Evolutionary conservation across 2,329 filamentous ascomycete species (phyloP).

Genomic region (Colletotrichum sp.): DNA sequence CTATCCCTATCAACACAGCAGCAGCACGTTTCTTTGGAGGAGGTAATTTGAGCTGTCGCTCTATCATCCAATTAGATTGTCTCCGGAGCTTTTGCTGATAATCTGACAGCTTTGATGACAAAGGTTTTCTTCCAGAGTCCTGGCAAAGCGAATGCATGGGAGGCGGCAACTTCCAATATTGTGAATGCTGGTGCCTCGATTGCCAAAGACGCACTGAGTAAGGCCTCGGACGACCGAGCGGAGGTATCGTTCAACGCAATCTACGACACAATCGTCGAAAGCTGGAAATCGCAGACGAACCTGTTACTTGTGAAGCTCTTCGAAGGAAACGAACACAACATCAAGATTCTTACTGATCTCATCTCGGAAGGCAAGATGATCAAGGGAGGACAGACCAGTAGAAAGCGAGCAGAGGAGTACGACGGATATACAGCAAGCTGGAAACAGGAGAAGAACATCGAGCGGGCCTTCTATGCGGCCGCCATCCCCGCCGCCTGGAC

Average conservation of each 20-base stretch:
- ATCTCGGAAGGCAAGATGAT: neutral
- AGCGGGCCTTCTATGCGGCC: neutral
- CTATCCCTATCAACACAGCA: neutral
- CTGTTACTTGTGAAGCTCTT: neutral
- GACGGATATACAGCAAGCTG: neutral
- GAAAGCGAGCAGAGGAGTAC: neutral
- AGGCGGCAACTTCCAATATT: neutral
- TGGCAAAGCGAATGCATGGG: neutral
- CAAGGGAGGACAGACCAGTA: neutral
- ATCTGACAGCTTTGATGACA: neutral
- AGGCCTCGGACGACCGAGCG: neutral
- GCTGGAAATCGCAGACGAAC: neutral
- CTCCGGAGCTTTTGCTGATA: neutral
- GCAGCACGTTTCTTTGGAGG: neutral
- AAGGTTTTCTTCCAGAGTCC: neutral
- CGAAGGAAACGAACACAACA: neutral
- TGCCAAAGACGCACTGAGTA: neutral
- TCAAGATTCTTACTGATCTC: neutral
- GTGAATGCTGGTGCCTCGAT: neutral
- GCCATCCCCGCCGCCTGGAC: conserved; percentile 3
- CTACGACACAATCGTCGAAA: neutral
- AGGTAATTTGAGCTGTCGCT: neutral
- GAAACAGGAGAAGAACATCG: neutral
- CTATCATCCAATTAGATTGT: fast-evolving
- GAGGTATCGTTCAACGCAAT: neutral